These are phyloP conservation scores for Phytopythium ostracodes DNA, from an alignment of 352 stramenopile species.

Conservation along the genomic window DNA sequence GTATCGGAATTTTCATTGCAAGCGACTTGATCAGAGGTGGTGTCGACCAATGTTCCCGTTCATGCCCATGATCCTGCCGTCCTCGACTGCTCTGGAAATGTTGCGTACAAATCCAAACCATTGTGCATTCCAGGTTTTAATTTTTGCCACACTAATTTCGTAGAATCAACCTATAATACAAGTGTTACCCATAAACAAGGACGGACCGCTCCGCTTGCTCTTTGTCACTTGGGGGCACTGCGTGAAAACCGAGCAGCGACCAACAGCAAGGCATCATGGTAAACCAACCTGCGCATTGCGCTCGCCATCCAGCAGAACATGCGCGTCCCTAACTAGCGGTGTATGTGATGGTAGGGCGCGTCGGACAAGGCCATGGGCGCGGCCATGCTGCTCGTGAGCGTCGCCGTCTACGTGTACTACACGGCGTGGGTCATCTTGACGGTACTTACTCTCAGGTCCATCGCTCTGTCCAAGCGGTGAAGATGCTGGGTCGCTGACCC, in stretches of 20 bases:
- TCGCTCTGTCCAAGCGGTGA: background rate
- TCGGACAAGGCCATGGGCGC: conserved; percentile 78
- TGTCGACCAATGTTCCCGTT: too few species aligned
- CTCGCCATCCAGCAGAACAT: background rate
- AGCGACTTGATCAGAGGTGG: too few species aligned
- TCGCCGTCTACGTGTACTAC: conserved; percentile 90
- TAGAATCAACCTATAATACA: background rate
- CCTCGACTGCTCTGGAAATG: background rate
- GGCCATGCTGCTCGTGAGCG: conserved; percentile 71
- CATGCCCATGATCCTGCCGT: too few species aligned
- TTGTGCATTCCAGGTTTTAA: too few species aligned
- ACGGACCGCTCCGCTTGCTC: background rate
- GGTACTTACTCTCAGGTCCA: conserved; percentile 37
- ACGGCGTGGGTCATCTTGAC: conserved; percentile 88
- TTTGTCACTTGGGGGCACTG: background rate
- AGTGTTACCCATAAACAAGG: background rate
- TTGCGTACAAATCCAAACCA: background rate
- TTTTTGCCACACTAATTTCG: background rate
- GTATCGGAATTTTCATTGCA: too few species aligned
- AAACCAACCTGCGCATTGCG: background rate
- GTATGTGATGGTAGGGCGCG: conserved; percentile 29
- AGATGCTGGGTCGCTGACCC: background rate
- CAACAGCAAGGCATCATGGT: background rate
- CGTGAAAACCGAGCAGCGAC: background rate
- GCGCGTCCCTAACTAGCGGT: background rate